Base-by-base conservation (phyloP, 257 asterid genomes). In the Parsonsia alboflavescens region DNA sequence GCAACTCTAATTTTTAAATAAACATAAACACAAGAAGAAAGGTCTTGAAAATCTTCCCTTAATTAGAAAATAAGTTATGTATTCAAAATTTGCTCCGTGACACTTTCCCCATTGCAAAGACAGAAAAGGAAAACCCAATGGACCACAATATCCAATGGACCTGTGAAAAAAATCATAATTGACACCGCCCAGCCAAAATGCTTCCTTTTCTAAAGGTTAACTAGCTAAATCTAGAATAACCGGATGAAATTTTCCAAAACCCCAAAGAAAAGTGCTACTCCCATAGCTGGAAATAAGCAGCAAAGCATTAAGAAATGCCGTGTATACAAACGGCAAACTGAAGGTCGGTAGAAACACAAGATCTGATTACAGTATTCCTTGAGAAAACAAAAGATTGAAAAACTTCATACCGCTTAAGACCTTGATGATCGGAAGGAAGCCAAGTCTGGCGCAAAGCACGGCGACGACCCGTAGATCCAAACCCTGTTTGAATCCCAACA, bases 401-500 rank as follows among this genome's bases (percentile, higher is more conserved):
- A 22, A 10, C 0, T 58, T 44, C 67, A 50, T 89, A 92, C 99
- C 93, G 90, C 77, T 82, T 75, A 54, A 95, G 93, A 46, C 93
- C 91, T 78, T 80, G 88, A 70, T 83, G 96, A 84, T 89, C 96
- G 46, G 96, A 87, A 49, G 99, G 99, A 76, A 95, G 87, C 99
- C 99, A 95, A 72, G 98, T 89, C 84, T 70, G 82, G n/a, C 98
- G 89, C 87, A 95, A 67, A 17, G 98, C 76, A 67, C 81, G 75
- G 46, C 99, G 96, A 2, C 98, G 91, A 52, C 90, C 97, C 6
- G 85, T 80, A 70, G 99, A 92, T 74, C 82, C 87, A 59, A 95
- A 95, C 69, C 99, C 99, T 21, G 99, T 92, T 73, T 89, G 96
- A 73, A 95, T 82, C 63, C 99, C 99, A 50, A 95, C 99, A 76